Evolutionary conservation across 331 rosid species (phyloP).

Genomic region (Pyracantha coccinea): DNA sequence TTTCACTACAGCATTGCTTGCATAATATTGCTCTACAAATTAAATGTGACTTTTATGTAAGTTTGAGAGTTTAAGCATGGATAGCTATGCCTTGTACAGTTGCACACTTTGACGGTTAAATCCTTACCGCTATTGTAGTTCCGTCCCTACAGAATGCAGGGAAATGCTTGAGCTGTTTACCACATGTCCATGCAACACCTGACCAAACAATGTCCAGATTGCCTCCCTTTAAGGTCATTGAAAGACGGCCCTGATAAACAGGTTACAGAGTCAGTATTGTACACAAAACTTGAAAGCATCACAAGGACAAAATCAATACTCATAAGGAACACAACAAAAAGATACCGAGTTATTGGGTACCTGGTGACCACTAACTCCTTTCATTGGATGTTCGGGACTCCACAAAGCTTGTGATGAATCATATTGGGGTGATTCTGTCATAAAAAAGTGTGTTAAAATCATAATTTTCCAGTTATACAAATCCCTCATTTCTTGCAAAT

Average conservation of each 20-base stretch:
- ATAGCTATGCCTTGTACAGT: not conserved
- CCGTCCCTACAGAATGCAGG: slow-evolving; percentile 82
- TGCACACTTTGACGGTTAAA: not conserved
- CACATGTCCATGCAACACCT: slow-evolving; percentile 86
- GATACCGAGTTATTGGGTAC: slow-evolving; percentile 43
- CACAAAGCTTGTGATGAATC: slow-evolving; percentile 35
- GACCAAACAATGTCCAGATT: slow-evolving; percentile 89
- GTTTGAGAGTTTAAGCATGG: not conserved
- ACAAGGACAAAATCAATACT: not conserved
- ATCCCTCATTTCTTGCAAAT: not conserved
- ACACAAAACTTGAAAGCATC: slow-evolving; percentile 11
- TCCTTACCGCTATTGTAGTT: slow-evolving; percentile 71
- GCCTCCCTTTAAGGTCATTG: slow-evolving; percentile 46
- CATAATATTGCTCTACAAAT: not conserved
- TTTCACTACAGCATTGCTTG: no score
- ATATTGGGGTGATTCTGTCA: slow-evolving; percentile 39
- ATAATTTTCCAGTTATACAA: not conserved
- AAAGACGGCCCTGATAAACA: slow-evolving; percentile 42
- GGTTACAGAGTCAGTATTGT: not conserved
- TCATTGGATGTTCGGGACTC: slow-evolving; percentile 23
- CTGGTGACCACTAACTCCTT: slow-evolving; percentile 26
- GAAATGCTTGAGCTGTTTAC: slow-evolving; percentile 92
- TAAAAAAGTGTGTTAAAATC: not conserved
- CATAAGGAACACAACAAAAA: not conserved
- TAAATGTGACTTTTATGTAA: not conserved